phyloP scores from a whole-genome alignment of 2,329 filamentous ascomycete genomes.

The Aspergillus amoenus region DNA sequence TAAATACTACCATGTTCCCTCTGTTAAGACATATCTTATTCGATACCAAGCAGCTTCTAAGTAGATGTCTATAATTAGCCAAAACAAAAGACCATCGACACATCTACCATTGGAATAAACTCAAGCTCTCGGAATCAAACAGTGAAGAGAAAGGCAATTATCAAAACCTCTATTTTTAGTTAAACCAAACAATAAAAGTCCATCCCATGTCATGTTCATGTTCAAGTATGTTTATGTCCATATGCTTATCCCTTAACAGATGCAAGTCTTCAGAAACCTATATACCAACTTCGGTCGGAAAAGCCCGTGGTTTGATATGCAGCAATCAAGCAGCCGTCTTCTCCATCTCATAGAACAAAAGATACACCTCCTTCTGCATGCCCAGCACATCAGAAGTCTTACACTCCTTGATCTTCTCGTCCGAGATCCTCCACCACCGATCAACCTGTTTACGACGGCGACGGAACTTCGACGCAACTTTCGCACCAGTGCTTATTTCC shows the following conservation, averaged over 20 bases:
- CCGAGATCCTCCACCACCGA: constrained; percentile 96
- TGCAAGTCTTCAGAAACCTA: background rate
- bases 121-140: background rate
- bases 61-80: background rate
- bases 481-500: constrained; percentile 11
- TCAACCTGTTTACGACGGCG: constrained; percentile 65
- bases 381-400: constrained; percentile 87
- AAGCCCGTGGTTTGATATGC: too few relatives aligned
- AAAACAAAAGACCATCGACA: background rate
- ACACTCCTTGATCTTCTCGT: constrained; percentile 93
- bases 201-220: background rate
- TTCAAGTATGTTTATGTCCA: background rate
- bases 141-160: background rate
- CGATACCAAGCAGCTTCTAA: too few relatives aligned
- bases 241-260: background rate
- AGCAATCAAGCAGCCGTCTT: constrained; percentile 28
- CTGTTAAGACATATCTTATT: too few relatives aligned
- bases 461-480: constrained; percentile 43
- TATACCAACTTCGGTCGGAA: background rate
- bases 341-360: constrained; percentile 93
- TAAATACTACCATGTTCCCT: too few relatives aligned
- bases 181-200: background rate
- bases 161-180: background rate
- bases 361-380: constrained; percentile 94
- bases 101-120: background rate